Evolutionary conservation across 225 moss, liverwort and hornwort genomes (phyloP), one percentile per base, ranked within the genome.

Genomic region (Climacium dendroides): DNA sequence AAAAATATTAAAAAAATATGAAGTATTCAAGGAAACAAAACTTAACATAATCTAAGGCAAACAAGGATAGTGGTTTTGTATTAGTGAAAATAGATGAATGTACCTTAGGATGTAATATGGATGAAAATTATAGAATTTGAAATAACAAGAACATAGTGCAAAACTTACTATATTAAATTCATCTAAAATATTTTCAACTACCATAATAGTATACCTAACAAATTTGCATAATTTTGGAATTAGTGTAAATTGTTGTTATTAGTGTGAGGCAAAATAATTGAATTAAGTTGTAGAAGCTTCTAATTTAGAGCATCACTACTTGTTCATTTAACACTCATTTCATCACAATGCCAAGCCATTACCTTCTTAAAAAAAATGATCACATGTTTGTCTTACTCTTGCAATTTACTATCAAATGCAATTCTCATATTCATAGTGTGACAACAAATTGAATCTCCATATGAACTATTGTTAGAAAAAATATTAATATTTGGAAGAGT

Each of bases 31-130:
- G 0, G 23, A 73, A 73, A 69, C 8, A 13, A 73, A 47, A 47
- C 11, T 18, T 10, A 29, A 6, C 0, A 11, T 47, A 73, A 17
- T 29, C 18, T 17, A 71, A 17, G 0, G 0, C 28, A 10, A 17
- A 29, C 0, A 1, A 0, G 0, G 0, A 47, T 18, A 29, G 4
- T 73, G 4, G 3, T 17, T 72, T 47, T 47, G 0, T 73, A 18
- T 28, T 29, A 11, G 18, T 73, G 3, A 47, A 73, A 73, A 29
- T 0, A 47, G 2, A 28, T 47, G 19, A 4, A 73, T 47, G 30
- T 47, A 43, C 16, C 1, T 28, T 0, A 1, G n/a, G 0, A 43
- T 39, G 39, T 43, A 28, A 28, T 0, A 1, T 71, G 10, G 28
- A 43, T 28, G 16, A 43, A 28, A 28, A 43, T 28, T 43, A 6